These are phyloP conservation scores for Pleurozium schreberi DNA, from an alignment of 225 moss, liverwort and hornwort genomes.

Conservation along the genomic window DNA sequence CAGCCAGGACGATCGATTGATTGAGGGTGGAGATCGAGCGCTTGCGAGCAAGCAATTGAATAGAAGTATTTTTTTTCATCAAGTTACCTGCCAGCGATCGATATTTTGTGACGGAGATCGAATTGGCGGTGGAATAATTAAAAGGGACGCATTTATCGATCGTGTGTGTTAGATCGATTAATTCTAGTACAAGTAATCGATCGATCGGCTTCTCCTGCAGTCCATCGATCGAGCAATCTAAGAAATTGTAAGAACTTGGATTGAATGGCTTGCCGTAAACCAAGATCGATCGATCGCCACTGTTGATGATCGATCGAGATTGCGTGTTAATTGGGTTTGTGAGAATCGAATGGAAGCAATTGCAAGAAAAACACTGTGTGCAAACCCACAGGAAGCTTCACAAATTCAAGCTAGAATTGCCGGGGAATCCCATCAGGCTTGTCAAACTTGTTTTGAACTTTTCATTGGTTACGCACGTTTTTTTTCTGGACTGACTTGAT, in stretches of 20 bases:
- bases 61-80: not conserved
- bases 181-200: not conserved
- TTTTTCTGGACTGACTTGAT: not conserved
- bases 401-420: not conserved
- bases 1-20: not conserved
- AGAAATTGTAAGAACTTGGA: not conserved
- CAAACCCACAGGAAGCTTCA: not conserved
- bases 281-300: not conserved
- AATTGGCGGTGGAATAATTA: not conserved
- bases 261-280: not conserved
- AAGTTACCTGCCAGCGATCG: not conserved
- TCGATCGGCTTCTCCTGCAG: not conserved
- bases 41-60: no score
- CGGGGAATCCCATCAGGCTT: not conserved
- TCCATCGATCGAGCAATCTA: not conserved
- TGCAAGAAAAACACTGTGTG: no score
- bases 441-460: not conserved
- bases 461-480: not conserved
- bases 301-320: not conserved
- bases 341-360: not conserved
- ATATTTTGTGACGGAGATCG: not conserved
- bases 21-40: not conserved
- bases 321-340: not conserved
- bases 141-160: not conserved
- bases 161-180: not conserved